A percentile compares a stretch with the other conserved stretches of the same genome.
Evolutionary conservation across 306 rosid species (phyloP).

Genomic region (Arachis hypogaea): DNA sequence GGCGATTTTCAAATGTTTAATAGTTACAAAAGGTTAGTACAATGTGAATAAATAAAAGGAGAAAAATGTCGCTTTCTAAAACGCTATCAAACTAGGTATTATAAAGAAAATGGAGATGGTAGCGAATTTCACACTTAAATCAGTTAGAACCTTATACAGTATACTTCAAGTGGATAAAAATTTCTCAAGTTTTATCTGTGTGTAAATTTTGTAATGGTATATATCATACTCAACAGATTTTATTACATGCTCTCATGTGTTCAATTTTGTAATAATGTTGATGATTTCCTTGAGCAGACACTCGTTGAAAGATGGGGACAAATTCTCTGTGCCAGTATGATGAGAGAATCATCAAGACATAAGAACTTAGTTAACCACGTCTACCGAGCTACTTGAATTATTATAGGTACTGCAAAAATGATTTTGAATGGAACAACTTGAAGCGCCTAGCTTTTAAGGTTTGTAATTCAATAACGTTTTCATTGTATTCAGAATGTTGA

Average conservation of each 20-base stretch:
- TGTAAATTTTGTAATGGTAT: no score
- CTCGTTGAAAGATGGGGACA: slow-evolving; percentile 84
- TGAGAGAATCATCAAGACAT: slow-evolving; percentile 90
- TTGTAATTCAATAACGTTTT: slow-evolving; percentile 3
- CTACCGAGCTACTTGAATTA: slow-evolving; percentile 3
- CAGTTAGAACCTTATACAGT: no score
- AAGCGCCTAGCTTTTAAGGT: slow-evolving; percentile 74
- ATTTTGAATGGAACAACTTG: slow-evolving; percentile 92
- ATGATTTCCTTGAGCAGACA: slow-evolving; percentile 45
- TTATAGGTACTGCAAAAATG: slow-evolving; percentile 83
- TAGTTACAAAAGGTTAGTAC: not conserved
- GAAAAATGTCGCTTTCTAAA: slow-evolving; percentile 32
- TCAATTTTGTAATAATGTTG: not conserved
- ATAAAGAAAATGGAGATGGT: slow-evolving; percentile 3
- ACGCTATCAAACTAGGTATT: not conserved
- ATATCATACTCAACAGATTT: no score
- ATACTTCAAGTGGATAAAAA: no score
- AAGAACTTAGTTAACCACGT: slow-evolving; percentile 63
- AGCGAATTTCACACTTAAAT: not conserved
- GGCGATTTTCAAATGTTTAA: slow-evolving; percentile 15
- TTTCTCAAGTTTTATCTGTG: no score
- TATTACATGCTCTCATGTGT: no score
- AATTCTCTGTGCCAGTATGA: slow-evolving; percentile 81
- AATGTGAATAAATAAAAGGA: not conserved
- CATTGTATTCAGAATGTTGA: slow-evolving; percentile 8